phyloP scores from a whole-genome alignment of 371 early-diverging fungal species.

The Apophysomyces ossiformis region DNA sequence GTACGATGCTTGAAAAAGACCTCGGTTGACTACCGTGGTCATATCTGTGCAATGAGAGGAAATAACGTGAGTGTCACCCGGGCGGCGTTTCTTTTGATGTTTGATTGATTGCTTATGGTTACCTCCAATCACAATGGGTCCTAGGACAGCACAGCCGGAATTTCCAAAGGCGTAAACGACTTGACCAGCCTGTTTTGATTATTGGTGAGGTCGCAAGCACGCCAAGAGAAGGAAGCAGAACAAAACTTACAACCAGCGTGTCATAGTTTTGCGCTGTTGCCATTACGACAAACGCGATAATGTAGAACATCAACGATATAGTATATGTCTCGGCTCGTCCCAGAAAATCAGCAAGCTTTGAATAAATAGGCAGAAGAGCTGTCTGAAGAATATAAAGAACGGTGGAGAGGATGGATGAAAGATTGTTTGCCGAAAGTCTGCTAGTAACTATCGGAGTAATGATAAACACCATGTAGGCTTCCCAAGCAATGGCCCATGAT shows the following conservation, averaged over 20 bases:
- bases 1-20: conserved; percentile 42
- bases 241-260: conserved; percentile 26
- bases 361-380: conserved; percentile 30
- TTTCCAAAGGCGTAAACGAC: conserved; percentile 42
- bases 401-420: conserved; percentile 19
- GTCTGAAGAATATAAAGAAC: conserved; percentile 25
- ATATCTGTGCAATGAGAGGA: conserved; percentile 23
- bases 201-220: not conserved
- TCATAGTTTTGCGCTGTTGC: conserved; percentile 26
- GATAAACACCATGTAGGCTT: conserved; percentile 18
- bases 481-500: conserved; percentile 16
- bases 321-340: conserved; percentile 30
- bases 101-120: conserved; percentile 2
- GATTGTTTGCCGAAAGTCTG: conserved; percentile 19
- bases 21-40: conserved; percentile 38
- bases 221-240: not conserved
- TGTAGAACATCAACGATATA: conserved; percentile 21
- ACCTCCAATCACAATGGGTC: conserved; percentile 48
- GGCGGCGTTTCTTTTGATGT: not conserved
- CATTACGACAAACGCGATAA: conserved; percentile 22
- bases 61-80: not conserved
- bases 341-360: conserved; percentile 33
- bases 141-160: conserved; percentile 35
- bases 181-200: conserved; percentile 33
- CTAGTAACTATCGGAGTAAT: conserved; percentile 15